These are phyloP conservation scores for Friedmanniomyces endolithicus DNA, from an alignment of 495 filamentous ascomycete species.

Conservation along the genomic window DNA sequence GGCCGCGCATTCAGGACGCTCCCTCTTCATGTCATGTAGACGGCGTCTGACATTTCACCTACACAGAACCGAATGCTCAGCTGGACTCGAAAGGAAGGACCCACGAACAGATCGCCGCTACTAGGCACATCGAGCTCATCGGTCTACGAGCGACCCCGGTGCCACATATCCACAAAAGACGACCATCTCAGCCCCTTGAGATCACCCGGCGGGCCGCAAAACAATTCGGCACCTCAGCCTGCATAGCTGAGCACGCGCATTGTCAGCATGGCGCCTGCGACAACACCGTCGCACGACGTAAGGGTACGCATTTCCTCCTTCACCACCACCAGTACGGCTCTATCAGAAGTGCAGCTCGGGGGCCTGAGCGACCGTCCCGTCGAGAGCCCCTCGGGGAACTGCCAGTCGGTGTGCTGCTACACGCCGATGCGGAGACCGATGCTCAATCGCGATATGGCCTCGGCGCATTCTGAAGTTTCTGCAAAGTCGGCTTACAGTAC, in stretches of 20 bases:
- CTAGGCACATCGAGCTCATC: no score
- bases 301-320: conserved; percentile 1
- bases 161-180: no score
- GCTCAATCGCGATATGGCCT: conserved; percentile 6
- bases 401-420: background rate
- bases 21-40: background rate
- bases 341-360: background rate
- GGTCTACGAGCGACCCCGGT: background rate
- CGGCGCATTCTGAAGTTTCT: conserved; percentile 1
- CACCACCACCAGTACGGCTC: background rate
- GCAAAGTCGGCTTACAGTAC: conserved; percentile 4
- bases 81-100: no score
- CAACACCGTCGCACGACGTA: conserved; percentile 3
- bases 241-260: background rate
- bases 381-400: background rate
- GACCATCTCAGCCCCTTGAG: no score
- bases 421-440: background rate
- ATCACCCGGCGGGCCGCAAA: no score
- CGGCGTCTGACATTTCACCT: background rate
- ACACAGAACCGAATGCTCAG: background rate
- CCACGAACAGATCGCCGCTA: no score
- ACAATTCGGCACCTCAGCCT: background rate
- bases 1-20: background rate
- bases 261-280: background rate
- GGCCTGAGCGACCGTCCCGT: background rate